Base-by-base conservation (phyloP, 225 moss, liverwort and hornwort genomes). In the Thuidium tamariscinum region DNA sequence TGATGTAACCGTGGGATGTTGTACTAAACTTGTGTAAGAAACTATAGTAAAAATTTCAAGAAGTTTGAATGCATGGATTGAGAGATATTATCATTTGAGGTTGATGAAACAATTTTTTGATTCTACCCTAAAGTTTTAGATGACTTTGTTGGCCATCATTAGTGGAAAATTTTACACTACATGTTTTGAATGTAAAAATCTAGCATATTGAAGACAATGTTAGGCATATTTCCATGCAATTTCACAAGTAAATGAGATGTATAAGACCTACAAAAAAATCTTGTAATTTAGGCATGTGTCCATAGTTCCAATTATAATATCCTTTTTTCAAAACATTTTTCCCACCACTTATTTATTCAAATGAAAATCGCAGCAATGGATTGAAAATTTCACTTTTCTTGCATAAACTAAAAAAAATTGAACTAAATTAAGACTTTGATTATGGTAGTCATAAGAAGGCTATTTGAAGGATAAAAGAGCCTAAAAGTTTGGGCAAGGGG, bases 41-140 rank as follows among this genome's bases (percentile, higher is more conserved):
- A 3, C 5, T 69, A 14, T 0, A 27, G 0, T 10, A 16, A 16
- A 23, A 39, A 2, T 23, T 21, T 68, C 1, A 5, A 0, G 23
- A 13, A 23, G 71, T 26, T 44, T 44, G 10, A 71, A 0, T 16
- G 0, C 7, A 17, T 16, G 29, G 17, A 44, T 71, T 29, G 17
- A 44, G 44, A 71, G 42, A 27, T 27, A 15, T 26, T 3, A 27
- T 44, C 27, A 9, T 27, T 69, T 27, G 39, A 44, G 10, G 27
- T 44, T 71, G 5, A 5, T 3, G 5, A 27, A 41, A 27, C 0
- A 11, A 2, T 37, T 12, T 66, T 67, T 7, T 7, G 37, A 0
- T 0, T 67, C 5, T 37, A 37, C 1, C 0, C 0, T 2, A 0
- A 13, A 42, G 16, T 27, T 44, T 71, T 1, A 41, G 0, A 44